Evolutionary conservation across 225 moss, liverwort and hornwort genomes (phyloP), one percentile per base, ranked within the genome.

Genomic region (Asterella californica): DNA sequence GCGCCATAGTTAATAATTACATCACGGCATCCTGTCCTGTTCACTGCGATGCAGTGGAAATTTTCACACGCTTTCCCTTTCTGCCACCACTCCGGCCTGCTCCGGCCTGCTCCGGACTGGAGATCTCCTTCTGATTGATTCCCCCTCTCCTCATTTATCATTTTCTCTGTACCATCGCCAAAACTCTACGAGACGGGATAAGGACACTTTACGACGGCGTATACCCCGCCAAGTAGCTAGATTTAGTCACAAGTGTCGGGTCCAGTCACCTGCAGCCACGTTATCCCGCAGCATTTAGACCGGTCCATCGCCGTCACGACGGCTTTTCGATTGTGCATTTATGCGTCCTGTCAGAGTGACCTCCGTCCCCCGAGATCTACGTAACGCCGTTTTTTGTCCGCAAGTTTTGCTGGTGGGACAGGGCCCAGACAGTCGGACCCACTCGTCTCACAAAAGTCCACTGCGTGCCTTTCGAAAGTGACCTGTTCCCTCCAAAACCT

Each of bases 1-100:
- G 25, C 59, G 59, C 62, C 77, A 15, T 29, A 77, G 27, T 75
- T 55, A 33, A 42, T 50, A n/a, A 33, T 63, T 27, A 7, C 52
- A 53, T 2, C 74, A 15, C 18, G 36, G 70, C 5, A 4, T 72
- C 71, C 24, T 72, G 71, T 72, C 71, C 46, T 70, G 70, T 70
- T 38, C 45, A 46, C 70, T 46, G 42, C 70, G 24, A 18, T 27
- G n/a, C 61, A 72, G 46, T 38, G 42, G 19, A 21, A 72, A 72
- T 48, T n/a, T n/a, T 74, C 74, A 50, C 74, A 74, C 74, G 72
- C 74, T 50, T 74, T 30, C 74, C 29, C 42, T 15, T 52, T 74
- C 74, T 50, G 74, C 52, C 74, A 29, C 30, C 67, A 66, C 34
- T 33, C 36, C 17, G 24, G 25, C 67, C 11, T 33, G 61, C 34